Evolutionary conservation across 2,329 filamentous ascomycete species (phyloP).

Genomic region (Nemania sp.): DNA sequence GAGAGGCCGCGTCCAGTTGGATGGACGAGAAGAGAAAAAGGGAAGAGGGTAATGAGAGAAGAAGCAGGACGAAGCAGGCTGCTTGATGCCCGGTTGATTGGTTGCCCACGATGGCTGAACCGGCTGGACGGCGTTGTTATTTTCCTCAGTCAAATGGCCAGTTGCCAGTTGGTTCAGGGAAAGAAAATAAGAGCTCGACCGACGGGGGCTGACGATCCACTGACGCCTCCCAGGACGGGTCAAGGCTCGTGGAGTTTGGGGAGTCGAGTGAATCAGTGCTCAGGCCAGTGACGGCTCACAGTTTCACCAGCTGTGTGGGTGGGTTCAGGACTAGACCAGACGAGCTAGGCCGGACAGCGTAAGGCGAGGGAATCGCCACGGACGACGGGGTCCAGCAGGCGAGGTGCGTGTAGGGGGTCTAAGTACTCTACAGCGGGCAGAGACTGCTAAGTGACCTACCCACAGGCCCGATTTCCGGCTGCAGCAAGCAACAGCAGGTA

Average conservation of each 20-base stretch:
- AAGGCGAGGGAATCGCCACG: conserved; percentile 2
- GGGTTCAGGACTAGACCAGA: background rate
- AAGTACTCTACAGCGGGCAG: background rate
- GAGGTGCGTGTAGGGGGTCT: background rate
- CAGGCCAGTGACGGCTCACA: conserved; percentile 13
- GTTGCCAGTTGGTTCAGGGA: conserved; percentile 17
- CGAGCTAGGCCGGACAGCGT: conserved; percentile 14
- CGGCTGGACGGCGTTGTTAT: conserved; percentile 18
- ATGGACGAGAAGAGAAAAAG: background rate
- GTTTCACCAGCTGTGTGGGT: conserved; percentile 4
- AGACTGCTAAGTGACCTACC: background rate
- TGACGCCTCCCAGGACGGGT: conserved; percentile 24
- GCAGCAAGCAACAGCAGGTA: background rate
- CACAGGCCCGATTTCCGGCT: background rate
- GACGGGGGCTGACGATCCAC: conserved; percentile 30
- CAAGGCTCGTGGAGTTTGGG: conserved; percentile 21
- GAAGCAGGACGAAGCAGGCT: conserved; percentile 17
- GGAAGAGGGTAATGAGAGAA: conserved; percentile 8
- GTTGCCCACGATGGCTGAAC: conserved; percentile 10
- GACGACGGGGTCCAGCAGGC: no score
- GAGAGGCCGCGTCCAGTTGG: conserved; percentile 12
- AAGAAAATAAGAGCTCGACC: conserved; percentile 25
- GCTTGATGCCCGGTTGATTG: conserved; percentile 25
- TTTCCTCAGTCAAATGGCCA: background rate
- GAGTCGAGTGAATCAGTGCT: conserved; percentile 5